Percentiles rank a stretch among this genome's conserved stretches.
Conservation (phyloP, 176 grass and related monocot species). For the Cymbopogon citratus region DNA sequence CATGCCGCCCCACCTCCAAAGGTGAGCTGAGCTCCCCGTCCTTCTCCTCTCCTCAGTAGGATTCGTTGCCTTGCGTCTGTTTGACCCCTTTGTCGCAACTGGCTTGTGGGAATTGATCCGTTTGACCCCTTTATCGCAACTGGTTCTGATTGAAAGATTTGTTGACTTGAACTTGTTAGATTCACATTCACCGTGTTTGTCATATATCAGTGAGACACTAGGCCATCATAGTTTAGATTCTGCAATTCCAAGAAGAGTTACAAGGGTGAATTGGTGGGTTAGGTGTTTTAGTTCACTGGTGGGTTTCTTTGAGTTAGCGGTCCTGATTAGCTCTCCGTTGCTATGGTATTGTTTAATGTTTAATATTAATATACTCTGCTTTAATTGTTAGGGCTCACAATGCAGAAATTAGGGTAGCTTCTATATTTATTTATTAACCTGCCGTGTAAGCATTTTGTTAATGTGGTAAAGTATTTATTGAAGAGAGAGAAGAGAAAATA, state of each 20-base stretch:
- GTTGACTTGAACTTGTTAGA: background rate
- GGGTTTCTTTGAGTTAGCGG: background rate
- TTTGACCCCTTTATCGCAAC: no score
- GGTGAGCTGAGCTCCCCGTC: slow-evolving; percentile 16
- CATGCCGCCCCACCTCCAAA: background rate
- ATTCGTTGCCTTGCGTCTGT: background rate
- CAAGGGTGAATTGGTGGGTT: background rate
- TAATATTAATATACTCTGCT: no score
- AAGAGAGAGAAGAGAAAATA: no score
- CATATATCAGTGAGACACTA: background rate
- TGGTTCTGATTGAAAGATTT: background rate
- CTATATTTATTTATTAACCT: background rate
- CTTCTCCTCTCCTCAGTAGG: background rate
- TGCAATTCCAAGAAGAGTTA: background rate
- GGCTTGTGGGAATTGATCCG: background rate
- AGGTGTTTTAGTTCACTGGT: background rate
- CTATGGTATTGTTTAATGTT: background rate
- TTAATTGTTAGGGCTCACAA: no score
- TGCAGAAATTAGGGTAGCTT: no score
- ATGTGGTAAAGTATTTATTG: no score
- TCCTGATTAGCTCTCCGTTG: background rate
- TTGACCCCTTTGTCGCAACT: background rate
- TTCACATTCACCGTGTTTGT: background rate
- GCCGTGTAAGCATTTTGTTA: no score
- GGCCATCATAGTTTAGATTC: background rate